Evolutionary conservation across 2,329 filamentous ascomycete species (phyloP).

Genomic region (Claviceps africana): DNA sequence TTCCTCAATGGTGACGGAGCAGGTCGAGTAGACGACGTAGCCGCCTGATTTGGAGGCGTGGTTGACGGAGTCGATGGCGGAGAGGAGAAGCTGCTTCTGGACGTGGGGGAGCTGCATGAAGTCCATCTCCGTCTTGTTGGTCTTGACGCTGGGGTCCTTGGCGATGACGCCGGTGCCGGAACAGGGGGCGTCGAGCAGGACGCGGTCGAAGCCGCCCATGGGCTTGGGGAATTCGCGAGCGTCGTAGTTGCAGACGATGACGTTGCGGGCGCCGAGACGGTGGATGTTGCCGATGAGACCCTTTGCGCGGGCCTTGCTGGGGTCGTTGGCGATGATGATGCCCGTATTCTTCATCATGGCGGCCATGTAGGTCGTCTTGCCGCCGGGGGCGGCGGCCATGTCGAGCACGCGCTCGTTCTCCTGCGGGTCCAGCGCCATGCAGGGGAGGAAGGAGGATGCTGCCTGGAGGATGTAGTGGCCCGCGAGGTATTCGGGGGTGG

Average conservation of each 20-base stretch:
- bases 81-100: constrained; percentile 85
- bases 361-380: constrained; percentile 45
- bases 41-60: constrained; percentile 85
- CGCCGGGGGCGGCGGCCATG: constrained; percentile 20
- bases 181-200: constrained; percentile 88
- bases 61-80: constrained; percentile 90
- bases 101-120: constrained; percentile 87
- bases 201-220: constrained; percentile 89
- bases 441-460: constrained; percentile 88
- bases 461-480: constrained; percentile 98
- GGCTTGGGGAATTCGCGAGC: constrained; percentile 87
- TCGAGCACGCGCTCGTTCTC: constrained; percentile 84
- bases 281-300: constrained; percentile 97
- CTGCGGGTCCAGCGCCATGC: constrained; percentile 93
- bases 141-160: constrained; percentile 94
- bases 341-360: constrained; percentile 65
- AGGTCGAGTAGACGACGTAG: constrained; percentile 94
- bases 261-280: constrained; percentile 83
- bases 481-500: constrained; percentile 91
- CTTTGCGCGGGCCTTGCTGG: constrained; percentile 83
- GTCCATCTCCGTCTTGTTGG: constrained; percentile 91
- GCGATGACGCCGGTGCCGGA: constrained; percentile 95
- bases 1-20: constrained; percentile 86
- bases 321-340: constrained; percentile 90
- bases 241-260: constrained; percentile 90